Evolutionary conservation across 2,329 filamentous ascomycete species (phyloP).

Genomic region (Rhexocercosporidium sp.): DNA sequence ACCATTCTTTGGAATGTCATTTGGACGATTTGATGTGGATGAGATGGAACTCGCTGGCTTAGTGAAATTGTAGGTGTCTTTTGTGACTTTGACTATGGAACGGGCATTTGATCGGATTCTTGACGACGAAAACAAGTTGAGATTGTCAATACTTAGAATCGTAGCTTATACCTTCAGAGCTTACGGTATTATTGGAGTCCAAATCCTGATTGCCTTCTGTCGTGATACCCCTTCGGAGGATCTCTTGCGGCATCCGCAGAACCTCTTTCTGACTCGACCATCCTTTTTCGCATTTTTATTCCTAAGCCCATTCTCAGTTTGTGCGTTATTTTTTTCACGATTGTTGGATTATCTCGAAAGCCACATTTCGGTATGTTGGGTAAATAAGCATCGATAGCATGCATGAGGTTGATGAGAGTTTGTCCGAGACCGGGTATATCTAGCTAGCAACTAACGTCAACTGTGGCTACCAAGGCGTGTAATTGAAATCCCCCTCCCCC

Average conservation of each 20-base stretch:
- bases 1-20: constrained; percentile 50
- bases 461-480: too few relatives aligned
- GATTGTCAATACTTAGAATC: constrained; percentile 7
- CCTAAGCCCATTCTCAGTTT: too few relatives aligned
- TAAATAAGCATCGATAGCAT: constrained; percentile 32
- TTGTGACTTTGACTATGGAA: constrained; percentile 79
- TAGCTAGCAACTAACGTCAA: too few relatives aligned
- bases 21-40: too few relatives aligned
- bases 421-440: too few relatives aligned
- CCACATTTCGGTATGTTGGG: too few relatives aligned
- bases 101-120: constrained; percentile 75
- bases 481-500: too few relatives aligned
- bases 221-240: constrained; percentile 54
- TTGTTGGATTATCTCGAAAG: too few relatives aligned
- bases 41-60: constrained; percentile 49
- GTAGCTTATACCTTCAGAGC: background rate
- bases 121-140: constrained; percentile 72
- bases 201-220: constrained; percentile 57
- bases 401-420: too few relatives aligned
- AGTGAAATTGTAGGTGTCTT: constrained; percentile 70
- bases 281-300: too few relatives aligned
- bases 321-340: too few relatives aligned
- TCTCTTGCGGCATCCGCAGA: constrained; percentile 54
- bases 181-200: constrained; percentile 26
- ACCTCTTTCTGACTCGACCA: constrained; percentile 51